Percentiles rank a stretch among this genome's conserved stretches.
Evolutionary conservation across 208 protist genomes (phyloP).

Genomic region (Acanthamoeba healyi): DNA sequence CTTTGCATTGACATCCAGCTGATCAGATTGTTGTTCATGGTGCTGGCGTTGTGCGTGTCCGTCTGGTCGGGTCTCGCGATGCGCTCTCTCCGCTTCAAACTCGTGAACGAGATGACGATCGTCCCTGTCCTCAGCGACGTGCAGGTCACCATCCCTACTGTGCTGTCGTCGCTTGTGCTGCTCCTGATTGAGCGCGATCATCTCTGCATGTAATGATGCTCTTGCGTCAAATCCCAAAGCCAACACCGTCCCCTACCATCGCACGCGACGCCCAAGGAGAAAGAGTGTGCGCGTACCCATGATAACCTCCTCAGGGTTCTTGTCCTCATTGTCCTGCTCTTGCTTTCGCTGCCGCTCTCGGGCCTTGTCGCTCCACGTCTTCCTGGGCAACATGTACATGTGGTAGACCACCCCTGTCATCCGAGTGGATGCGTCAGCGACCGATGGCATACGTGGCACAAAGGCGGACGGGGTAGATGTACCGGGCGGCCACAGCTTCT

Average conservation of each 20-base stretch:
- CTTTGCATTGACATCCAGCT: no score
- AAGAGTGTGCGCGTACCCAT: neutral
- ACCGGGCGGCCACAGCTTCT: slow-evolving; percentile 61
- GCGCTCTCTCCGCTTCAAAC: neutral
- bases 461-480: neutral
- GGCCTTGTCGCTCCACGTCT: neutral
- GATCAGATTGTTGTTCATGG: no score
- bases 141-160: neutral
- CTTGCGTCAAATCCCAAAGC: neutral
- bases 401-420: slow-evolving; percentile 43
- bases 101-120: neutral
- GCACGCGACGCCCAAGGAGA: no score
- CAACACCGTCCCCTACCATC: neutral
- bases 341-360: slow-evolving; percentile 27
- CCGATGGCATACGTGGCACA: no score
- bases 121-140: neutral
- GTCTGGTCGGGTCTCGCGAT: neutral
- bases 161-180: slow-evolving; percentile 10
- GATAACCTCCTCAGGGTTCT: slow-evolving; percentile 43
- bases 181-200: neutral
- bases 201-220: neutral
- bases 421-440: no score
- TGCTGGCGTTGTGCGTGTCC: neutral
- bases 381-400: slow-evolving; percentile 31
- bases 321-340: neutral